A percentile compares a stretch with the other conserved stretches of the same genome.
These are phyloP conservation scores for Primulina huaijiensis DNA, from an alignment of 257 asterid genomes.

Conservation along the genomic window DNA sequence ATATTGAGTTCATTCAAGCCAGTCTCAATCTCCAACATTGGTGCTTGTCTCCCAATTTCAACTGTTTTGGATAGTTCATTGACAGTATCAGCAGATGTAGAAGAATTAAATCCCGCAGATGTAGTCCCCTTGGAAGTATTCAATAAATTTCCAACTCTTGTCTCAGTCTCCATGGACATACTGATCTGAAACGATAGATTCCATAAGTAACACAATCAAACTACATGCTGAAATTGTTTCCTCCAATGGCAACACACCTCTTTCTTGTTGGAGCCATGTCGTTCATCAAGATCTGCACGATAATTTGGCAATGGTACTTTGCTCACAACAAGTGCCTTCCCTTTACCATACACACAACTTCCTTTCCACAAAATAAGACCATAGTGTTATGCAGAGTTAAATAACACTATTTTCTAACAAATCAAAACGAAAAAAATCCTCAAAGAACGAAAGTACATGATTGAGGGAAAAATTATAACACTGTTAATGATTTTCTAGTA, in stretches of 20 bases:
- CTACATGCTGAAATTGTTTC: slow-evolving; percentile 1
- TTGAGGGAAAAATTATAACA: slow-evolving; percentile 1
- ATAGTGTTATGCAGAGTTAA: slow-evolving; percentile 27
- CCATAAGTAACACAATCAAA: slow-evolving; percentile 19
- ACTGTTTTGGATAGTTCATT: slow-evolving; percentile 39
- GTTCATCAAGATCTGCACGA: slow-evolving; percentile 96
- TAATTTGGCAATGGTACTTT: slow-evolving; percentile 87
- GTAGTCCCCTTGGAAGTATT: slow-evolving; percentile 42
- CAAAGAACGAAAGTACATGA: not conserved
- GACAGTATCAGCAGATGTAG: slow-evolving; percentile 46
- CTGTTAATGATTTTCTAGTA: not conserved
- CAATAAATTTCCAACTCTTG: slow-evolving; percentile 69
- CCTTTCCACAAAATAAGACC: slow-evolving; percentile 54
- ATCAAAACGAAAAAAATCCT: slow-evolving; percentile 15
- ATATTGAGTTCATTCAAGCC: slow-evolving; percentile 46
- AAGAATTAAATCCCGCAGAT: slow-evolving; percentile 35
- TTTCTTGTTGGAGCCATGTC: slow-evolving; percentile 79
- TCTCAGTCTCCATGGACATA: slow-evolving; percentile 82
- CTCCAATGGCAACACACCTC: slow-evolving; percentile 51
- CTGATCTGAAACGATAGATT: slow-evolving; percentile 49
- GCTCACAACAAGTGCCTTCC: slow-evolving; percentile 90
- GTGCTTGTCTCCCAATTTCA: slow-evolving; percentile 34
- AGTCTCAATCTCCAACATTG: slow-evolving; percentile 35
- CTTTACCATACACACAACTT: slow-evolving; percentile 90
- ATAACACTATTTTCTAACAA: slow-evolving; percentile 5